Evolutionary conservation across 2,329 filamentous ascomycete species (phyloP).

Genomic region (Ophiocordyceps camponoti-leonardi): DNA sequence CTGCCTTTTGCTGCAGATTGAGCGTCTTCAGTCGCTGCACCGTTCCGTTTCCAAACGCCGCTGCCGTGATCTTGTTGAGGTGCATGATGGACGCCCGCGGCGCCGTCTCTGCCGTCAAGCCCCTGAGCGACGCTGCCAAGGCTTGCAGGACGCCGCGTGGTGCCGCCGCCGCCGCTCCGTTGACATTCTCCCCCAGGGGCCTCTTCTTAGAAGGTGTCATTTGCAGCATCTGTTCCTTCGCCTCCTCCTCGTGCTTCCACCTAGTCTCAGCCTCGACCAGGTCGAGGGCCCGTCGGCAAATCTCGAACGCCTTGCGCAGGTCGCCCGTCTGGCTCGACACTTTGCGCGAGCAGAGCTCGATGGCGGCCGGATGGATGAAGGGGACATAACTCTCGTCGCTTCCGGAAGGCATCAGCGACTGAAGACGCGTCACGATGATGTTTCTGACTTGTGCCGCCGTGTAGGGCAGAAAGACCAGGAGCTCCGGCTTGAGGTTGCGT

Average conservation of each 20-base stretch:
- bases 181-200: constrained; percentile 66
- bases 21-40: constrained; percentile 69
- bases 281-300: constrained; percentile 78
- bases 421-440: constrained; percentile 72
- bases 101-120: constrained; percentile 58
- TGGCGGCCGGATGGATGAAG: constrained; percentile 84
- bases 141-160: constrained; percentile 28
- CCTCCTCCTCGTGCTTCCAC: constrained; percentile 49
- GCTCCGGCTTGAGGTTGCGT: constrained; percentile 74
- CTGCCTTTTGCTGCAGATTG: constrained; percentile 93
- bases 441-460: constrained; percentile 71
- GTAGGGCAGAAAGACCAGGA: constrained; percentile 88
- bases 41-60: constrained; percentile 80
- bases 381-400: constrained; percentile 47
- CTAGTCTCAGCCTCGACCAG: constrained; percentile 73
- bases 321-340: constrained; percentile 90
- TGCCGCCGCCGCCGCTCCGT: constrained; percentile 30
- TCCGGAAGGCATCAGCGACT: constrained; percentile 46
- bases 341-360: constrained; percentile 88
- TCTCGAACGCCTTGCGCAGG: constrained; percentile 85
- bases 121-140: constrained; percentile 35
- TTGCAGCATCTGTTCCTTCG: constrained; percentile 36
- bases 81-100: constrained; percentile 81
- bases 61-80: constrained; percentile 77
- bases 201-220: constrained; percentile 56